phyloP scores from a whole-genome alignment of 306 rosid species.

The Hippophae rhamnoides region DNA sequence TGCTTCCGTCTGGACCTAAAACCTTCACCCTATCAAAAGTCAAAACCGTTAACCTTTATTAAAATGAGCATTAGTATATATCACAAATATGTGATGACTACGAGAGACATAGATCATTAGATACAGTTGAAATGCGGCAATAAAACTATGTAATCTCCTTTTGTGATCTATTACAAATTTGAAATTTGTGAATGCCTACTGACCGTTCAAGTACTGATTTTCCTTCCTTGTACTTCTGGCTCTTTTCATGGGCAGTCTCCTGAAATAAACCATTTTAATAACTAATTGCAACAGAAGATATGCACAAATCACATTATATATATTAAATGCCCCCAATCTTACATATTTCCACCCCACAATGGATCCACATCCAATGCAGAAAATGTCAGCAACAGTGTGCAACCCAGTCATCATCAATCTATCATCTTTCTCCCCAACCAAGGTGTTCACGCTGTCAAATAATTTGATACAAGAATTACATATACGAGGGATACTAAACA shows the following conservation, averaged over 20 bases:
- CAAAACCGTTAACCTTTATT: slow-evolving; percentile 24
- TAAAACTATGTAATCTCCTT: no score
- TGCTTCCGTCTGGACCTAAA: slow-evolving; percentile 70
- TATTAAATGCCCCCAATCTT: slow-evolving; percentile 33
- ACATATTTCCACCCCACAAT: slow-evolving; percentile 92
- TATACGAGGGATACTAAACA: slow-evolving; percentile 9
- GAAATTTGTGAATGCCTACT: slow-evolving; percentile 19
- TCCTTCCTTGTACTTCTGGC: slow-evolving; percentile 43
- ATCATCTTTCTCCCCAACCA: slow-evolving; percentile 63
- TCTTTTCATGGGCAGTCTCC: slow-evolving; percentile 36
- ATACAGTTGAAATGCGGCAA: no score
- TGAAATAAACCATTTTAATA: slow-evolving; percentile 27
- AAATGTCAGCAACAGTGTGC: slow-evolving; percentile 87
- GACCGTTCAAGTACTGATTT: slow-evolving; percentile 52
- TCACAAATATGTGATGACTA: no score
- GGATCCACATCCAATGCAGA: slow-evolving; percentile 88
- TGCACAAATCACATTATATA: slow-evolving; percentile 10
- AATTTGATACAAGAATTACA: slow-evolving; percentile 12
- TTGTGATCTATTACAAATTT: background rate
- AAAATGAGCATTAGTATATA: background rate
- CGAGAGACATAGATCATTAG: no score
- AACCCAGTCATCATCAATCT: slow-evolving; percentile 68
- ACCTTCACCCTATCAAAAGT: slow-evolving; percentile 55
- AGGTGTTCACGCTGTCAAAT: slow-evolving; percentile 59
- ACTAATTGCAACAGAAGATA: slow-evolving; percentile 24